Evolutionary conservation across 441 rosid genomes (phyloP).

Genomic region (Aquilaria agallochum): DNA sequence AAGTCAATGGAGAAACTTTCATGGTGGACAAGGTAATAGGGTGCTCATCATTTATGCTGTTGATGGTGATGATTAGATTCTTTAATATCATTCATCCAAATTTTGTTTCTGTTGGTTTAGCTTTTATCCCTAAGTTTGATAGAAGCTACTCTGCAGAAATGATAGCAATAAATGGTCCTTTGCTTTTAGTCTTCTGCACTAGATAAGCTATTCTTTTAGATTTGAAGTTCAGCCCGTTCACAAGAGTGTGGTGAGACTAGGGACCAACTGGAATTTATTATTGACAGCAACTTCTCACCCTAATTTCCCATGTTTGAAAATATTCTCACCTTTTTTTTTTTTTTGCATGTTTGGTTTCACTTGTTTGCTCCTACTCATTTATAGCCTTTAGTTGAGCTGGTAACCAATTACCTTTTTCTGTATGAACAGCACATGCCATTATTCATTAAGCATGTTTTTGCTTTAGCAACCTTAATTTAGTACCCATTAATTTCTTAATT

Average conservation of each 20-base stretch:
- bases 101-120: neutral
- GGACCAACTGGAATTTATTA: constrained; percentile 13
- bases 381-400: constrained; percentile 13
- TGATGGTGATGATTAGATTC: neutral
- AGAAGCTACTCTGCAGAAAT: neutral
- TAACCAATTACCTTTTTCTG: constrained; percentile 2
- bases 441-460: neutral
- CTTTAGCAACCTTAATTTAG: neutral
- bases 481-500: neutral
- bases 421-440: neutral
- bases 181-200: constrained; percentile 9
- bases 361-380: neutral
- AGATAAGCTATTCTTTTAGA: constrained; percentile 6
- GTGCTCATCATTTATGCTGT: neutral
- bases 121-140: neutral
- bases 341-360: neutral
- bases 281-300: constrained; percentile 16
- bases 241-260: constrained; percentile 1
- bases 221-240: constrained; percentile 3
- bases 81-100: neutral
- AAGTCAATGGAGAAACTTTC: constrained; percentile 54
- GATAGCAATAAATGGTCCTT: neutral
- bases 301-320: constrained; percentile 7
- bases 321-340: constrained; percentile 1
- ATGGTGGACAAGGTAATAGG: constrained; percentile 42